Evolutionary conservation across 176 grass and related monocot genomes (phyloP), one percentile per base, ranked within the genome.

Genomic region (Triticum turgidum): DNA sequence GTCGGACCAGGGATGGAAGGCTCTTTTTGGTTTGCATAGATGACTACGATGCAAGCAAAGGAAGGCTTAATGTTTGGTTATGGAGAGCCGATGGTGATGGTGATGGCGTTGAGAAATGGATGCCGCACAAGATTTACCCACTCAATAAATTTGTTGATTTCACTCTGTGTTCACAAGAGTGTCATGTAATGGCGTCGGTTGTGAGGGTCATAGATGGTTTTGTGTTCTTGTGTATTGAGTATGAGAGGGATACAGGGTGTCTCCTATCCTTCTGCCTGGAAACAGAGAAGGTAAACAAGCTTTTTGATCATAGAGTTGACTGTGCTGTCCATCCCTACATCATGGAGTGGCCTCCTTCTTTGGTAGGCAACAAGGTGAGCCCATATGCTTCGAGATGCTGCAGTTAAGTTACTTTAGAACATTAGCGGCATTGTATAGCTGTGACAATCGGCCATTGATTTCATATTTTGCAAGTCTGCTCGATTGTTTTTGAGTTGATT

Each of bases 201-300:
- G 18, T 11, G 34, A 1, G 0, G 9, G 0, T 70, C 4, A 5
- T 38, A 0, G 34, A 70, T 5, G 8, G 68, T 6, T 2, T 70
- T 21, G 68, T 3, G 0, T 70, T n/a, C 67, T 0, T 70, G 67
- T 69, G 1, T 38, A 69, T n/a, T 39, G 1, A 10, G 3, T 20
- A 8, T 6, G 18, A 70, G 2, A 2, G 0, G 7, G 0, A 5
- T n/a, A 37, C 3, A 0, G 18, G 9, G 67, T 38, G 4, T 0
- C 18, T 70, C 33, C 3, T 21, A 69, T 37, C 66, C 34, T 11
- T 70, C 1, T 70, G 70, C 70, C 39, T 73, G 1, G n/a, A 47
- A 73, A 45, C 70, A 73, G 39, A 3, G 2, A 8, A 47, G 39
- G 10, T 45, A 3, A 73, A 2, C 39, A 73, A 47, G 39, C n/a